Base-by-base conservation (phyloP, 345 rosid genomes). In the Schrenkiella parvula region DNA sequence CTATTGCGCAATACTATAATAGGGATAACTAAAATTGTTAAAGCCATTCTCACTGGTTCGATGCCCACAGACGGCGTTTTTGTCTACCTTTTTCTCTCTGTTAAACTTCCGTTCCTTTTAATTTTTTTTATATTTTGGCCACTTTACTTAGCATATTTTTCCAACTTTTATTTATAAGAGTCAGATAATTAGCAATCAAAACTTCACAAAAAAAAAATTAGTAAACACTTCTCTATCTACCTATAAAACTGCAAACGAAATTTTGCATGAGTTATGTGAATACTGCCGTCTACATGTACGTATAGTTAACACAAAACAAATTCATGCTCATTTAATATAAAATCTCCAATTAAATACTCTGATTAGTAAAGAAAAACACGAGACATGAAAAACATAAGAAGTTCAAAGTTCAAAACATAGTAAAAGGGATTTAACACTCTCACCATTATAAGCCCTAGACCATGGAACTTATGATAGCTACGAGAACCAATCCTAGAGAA, bases 401-500 rank as follows among this genome's bases (percentile, higher is more conserved):
- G 25, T 28, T 19, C n/a, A 66, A 19, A 74, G 22, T 23, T 23
- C 67, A 25, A 25, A 57, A 47, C 54, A 39, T 3, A 58, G 31
- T 12, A 41, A 13, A 62, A 66, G n/a, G 25, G 12, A 31, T 0
- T 28, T 2, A 6, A 39, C 3, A 26, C 50, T 1, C 34, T 46
- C 59, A n/a, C 34, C 31, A 18, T 43, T 29, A 43, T 26, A 25
- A 44, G 13, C 38, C 39, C 41, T 76, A 76, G 48, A 56, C 8
- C 50, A 70, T 12, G 38, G 0, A 64, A 29, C 41, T 64, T 38
- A 70, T 56, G 35, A 76, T 48, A 56, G 48, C 42, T 32, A 63
- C 62, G 41, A 76, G 37, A 54, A 70, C 28, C 72, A 71, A 59
- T 47, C 52, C 41, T 35, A 71, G 51, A 50, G 50, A 71, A 51